These are phyloP conservation scores for Xylaria sp. DNA, from an alignment of 2,329 filamentous ascomycete genomes.

Conservation along the genomic window DNA sequence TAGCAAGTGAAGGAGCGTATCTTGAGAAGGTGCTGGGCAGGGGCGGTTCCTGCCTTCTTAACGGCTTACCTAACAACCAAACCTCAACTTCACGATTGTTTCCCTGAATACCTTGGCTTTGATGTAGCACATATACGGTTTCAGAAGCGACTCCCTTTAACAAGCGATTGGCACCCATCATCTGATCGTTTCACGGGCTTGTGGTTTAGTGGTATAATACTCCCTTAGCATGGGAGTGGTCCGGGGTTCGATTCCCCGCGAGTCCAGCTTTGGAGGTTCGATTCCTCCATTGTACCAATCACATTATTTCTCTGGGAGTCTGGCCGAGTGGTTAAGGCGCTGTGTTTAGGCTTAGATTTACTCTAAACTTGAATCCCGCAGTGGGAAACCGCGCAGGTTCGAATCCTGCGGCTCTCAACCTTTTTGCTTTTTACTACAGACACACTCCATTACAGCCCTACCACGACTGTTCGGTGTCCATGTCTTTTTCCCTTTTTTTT, in stretches of 20 bases:
- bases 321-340: conserved; percentile 33
- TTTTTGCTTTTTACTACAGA: background rate
- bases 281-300: conserved; percentile 22
- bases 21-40: background rate
- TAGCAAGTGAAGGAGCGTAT: background rate
- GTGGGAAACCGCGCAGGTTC: conserved; percentile 33
- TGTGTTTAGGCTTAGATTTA: conserved; percentile 24
- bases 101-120: no score
- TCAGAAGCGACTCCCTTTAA: background rate
- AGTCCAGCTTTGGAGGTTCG: conserved; percentile 30
- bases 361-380: conserved; percentile 25
- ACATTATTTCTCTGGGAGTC: conserved; percentile 19
- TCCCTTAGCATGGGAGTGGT: conserved; percentile 37
- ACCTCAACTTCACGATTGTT: no score
- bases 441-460: no score
- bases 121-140: background rate
- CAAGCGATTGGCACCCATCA: background rate
- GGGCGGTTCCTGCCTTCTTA: background rate
- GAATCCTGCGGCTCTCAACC: conserved; percentile 30
- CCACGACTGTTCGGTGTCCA: no score
- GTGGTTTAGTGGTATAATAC: conserved; percentile 36
- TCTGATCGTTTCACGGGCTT: conserved; percentile 21
- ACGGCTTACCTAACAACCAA: background rate
- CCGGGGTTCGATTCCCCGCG: conserved; percentile 37
- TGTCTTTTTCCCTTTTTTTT: no score